Conservation (phyloP, 192 early-diverging fungal species). For the Coemansia sp. region DNA sequence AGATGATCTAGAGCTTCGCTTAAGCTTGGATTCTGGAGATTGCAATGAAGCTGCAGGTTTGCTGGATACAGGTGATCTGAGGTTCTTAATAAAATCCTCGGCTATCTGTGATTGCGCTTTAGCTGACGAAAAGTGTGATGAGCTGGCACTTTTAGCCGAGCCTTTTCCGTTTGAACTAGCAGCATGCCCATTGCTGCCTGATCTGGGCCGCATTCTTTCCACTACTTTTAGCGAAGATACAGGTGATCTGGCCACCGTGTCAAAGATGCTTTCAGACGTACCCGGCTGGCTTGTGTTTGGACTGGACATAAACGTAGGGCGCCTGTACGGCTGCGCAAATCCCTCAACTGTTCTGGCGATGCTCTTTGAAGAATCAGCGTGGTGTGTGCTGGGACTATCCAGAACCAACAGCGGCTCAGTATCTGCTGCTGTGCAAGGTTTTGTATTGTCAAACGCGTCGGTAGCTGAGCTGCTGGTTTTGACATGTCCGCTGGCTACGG, state of each 20-base stretch:
- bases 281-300: too few relatives aligned
- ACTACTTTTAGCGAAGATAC: slow-evolving; percentile 5
- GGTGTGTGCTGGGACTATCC: too few relatives aligned
- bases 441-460: too few relatives aligned
- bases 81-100: not conserved
- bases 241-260: not conserved
- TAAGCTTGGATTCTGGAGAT: not conserved
- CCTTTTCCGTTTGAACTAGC: too few relatives aligned
- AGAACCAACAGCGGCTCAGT: too few relatives aligned
- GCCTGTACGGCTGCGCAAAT: slow-evolving; percentile 8
- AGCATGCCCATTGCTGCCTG: not conserved
- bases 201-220: slow-evolving; percentile 15
- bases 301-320: too few relatives aligned
- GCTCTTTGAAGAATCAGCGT: not conserved
- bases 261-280: not conserved
- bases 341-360: slow-evolving; percentile 11
- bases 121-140: too few relatives aligned
- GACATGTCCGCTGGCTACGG: not conserved
- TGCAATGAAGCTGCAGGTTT: not conserved
- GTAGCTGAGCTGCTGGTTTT: not conserved
- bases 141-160: not conserved
- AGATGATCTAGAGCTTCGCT: not conserved
- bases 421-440: too few relatives aligned
- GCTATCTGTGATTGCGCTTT: too few relatives aligned
- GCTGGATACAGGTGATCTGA: not conserved